phyloP scores from a whole-genome alignment of 148 eudicot species.

The Vaccinium myrtillus region DNA sequence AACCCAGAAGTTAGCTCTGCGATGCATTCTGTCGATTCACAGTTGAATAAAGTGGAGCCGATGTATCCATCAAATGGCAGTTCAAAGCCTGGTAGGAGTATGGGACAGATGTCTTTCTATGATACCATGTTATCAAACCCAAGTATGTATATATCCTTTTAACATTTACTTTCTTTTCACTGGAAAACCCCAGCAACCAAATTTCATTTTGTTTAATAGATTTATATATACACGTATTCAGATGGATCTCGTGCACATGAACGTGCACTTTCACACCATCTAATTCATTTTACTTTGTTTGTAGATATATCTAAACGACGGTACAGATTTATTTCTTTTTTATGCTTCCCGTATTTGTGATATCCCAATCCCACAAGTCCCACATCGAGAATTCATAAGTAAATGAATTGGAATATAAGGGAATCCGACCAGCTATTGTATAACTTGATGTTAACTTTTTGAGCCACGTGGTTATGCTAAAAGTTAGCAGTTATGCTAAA shows the following conservation, averaged over 20 bases:
- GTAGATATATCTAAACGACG: neutral
- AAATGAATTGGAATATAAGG: too few species aligned
- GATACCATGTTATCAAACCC: constrained; percentile 61
- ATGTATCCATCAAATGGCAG: constrained; percentile 46
- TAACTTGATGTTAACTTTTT: too few species aligned
- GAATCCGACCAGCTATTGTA: too few species aligned
- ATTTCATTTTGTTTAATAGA: constrained; percentile 1
- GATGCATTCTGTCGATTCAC: constrained; percentile 47
- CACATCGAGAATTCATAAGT: too few species aligned
- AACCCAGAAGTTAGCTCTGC: constrained; percentile 59
- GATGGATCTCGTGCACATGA: neutral
- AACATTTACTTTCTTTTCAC: neutral
- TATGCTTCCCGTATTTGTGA: neutral
- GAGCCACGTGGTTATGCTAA: too few species aligned
- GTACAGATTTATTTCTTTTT: neutral
- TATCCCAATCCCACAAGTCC: too few species aligned
- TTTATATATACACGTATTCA: neutral
- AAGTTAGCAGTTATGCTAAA: too few species aligned
- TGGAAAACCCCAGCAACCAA: neutral
- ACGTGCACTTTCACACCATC: neutral
- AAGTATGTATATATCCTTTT: constrained; percentile 46
- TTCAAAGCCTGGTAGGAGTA: constrained; percentile 44
- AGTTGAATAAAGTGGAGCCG: constrained; percentile 48
- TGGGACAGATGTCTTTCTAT: constrained; percentile 63
- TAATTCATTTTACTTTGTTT: neutral